Base-by-base conservation (phyloP, 2,329 filamentous ascomycete genomes). In the Penicillium digitatum region DNA sequence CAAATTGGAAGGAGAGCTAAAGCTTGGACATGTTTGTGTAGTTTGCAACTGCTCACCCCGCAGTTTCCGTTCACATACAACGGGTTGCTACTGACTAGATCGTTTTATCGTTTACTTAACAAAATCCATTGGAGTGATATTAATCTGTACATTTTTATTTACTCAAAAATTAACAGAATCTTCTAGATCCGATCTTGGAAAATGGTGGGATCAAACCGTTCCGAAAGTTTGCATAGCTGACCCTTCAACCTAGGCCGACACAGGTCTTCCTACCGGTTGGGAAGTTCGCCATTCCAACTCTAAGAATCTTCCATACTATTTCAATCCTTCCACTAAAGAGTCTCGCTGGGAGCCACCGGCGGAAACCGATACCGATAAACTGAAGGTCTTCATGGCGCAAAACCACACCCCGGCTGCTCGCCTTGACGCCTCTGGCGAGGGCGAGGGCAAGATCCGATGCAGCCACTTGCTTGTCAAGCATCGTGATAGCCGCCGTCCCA, bases 261-360 rank as follows among this genome's bases (percentile, higher is more conserved):
- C 87, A 65, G 93, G 93, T 72, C 85, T 96, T 61, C 92, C 92
- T 59, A 74, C 85, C 47, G 85, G 86, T 74, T 96, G 93, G 92
- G 94, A 97, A 79, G 90, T 99, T 71, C 90, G 94, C 74, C 90
- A 95, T 79, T 96, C 90, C 75, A 95, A 96, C 80, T 95, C 90
- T 76, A 97, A 96, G 81, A 95, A 95, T 78, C 87, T 97, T 34
- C 94, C 94, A 35, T 99, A 99, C 81, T 99, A 97, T 81, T 97
- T 96, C 87, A 95, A 96, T 77, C 80, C 87, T 43, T 78, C 77
- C 64, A 89, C 90, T 61, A 93, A 92, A 74, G 86, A 90, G 72
- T 97, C 94, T 60, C 85, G 90, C 76, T 99, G 94, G 94, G 94
- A 97, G 72, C 93, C 94, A 3, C 94, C 94, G 9, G 74, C 83